phyloP scores from a whole-genome alignment of 2,329 filamentous ascomycete species.

The Aureobasidium sp. region DNA sequence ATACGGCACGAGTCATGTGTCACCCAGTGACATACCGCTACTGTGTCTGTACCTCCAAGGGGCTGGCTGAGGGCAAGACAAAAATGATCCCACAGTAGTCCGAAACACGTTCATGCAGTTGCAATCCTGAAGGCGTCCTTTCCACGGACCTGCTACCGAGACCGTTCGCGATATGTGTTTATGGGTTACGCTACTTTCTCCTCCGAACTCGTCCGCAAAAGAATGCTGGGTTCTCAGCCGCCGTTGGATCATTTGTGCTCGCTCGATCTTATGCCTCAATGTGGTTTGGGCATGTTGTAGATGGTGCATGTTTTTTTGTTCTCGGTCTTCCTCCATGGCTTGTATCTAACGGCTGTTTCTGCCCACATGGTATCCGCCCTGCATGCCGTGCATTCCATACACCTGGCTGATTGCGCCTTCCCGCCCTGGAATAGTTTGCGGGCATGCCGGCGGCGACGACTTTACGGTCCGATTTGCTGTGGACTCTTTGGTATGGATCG shows the following conservation, averaged over 20 bases:
- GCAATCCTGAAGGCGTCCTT: neutral
- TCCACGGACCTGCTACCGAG: neutral
- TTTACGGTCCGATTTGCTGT: neutral
- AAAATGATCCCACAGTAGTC: neutral
- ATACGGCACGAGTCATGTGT: neutral
- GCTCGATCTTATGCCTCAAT: neutral
- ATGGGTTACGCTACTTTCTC: neutral
- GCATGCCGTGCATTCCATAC: neutral
- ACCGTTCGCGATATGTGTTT: neutral
- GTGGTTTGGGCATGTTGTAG: neutral
- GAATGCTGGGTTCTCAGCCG: neutral
- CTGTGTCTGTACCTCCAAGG: neutral
- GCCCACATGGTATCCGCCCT: neutral
- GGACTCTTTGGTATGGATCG: neutral
- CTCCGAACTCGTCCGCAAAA: neutral
- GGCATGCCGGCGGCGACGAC: too few relatives aligned
- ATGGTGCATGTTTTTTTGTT: neutral
- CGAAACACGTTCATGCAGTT: neutral
- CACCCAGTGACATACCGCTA: neutral
- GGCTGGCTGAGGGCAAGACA: neutral
- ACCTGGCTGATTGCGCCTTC: neutral
- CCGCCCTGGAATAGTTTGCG: neutral
- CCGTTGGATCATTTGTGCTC: neutral
- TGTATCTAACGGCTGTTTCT: neutral
- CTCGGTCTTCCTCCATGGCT: neutral